Conservation (phyloP, 768 basidiomycete genomes). For the Termitomyces sp. region DNA sequence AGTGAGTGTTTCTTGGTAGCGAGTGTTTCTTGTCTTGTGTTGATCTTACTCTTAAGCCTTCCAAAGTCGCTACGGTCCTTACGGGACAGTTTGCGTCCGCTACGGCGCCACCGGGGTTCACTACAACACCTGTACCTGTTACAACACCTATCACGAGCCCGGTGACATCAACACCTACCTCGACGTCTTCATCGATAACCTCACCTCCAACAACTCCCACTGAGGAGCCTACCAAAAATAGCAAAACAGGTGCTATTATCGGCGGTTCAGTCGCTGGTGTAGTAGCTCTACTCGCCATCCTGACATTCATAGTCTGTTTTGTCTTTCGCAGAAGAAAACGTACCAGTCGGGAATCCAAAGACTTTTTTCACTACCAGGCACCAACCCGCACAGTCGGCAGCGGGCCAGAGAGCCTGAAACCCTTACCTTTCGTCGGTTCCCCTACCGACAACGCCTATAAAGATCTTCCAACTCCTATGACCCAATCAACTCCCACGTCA, state of each 20-base stretch:
- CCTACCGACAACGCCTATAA: background rate
- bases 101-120: conserved; percentile 9
- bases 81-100: conserved; percentile 31
- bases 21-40: background rate
- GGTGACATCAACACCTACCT: background rate
- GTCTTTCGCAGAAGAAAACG: conserved; percentile 8
- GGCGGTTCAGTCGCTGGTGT: conserved; percentile 20
- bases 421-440: conserved; percentile 1
- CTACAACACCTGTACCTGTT: background rate
- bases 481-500: background rate
- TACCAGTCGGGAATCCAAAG: conserved; percentile 5
- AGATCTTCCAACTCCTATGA: background rate
- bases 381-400: conserved; percentile 2
- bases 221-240: background rate
- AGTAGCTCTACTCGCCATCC: conserved; percentile 7
- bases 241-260: conserved; percentile 12
- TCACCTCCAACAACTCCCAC: conserved; percentile 2
- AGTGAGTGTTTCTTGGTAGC: conserved; percentile 13
- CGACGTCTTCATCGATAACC: background rate
- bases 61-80: conserved; percentile 16
- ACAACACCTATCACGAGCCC: background rate
- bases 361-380: conserved; percentile 14
- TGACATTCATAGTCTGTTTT: conserved; percentile 5
- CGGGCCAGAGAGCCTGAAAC: background rate
- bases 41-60: background rate